A percentile compares a stretch with the other conserved stretches of the same genome.
phyloP scores from a whole-genome alignment of 2,329 filamentous ascomycete genomes.

The Diaporthe ilicicola region DNA sequence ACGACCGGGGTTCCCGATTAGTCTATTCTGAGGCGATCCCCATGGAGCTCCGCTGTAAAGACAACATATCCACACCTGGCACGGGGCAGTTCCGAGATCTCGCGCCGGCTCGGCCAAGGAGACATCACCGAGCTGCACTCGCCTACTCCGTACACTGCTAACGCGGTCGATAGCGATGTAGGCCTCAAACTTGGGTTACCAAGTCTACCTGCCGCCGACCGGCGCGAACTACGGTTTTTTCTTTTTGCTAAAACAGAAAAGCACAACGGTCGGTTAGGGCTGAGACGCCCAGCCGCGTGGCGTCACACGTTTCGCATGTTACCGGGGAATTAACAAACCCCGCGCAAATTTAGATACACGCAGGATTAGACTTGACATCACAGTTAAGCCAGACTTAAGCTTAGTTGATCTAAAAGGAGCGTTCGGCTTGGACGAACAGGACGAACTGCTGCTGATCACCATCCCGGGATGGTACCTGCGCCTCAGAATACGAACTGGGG shows the following conservation, averaged over 20 bases:
- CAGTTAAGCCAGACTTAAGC: slow-evolving; percentile 23
- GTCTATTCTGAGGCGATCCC: neutral
- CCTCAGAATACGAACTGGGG: slow-evolving; percentile 5
- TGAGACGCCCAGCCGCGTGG: neutral
- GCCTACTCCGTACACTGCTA: neutral
- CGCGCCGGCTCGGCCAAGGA: neutral
- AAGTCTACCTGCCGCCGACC: neutral
- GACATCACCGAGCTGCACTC: neutral
- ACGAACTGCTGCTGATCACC: slow-evolving; percentile 6
- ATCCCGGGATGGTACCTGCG: slow-evolving; percentile 8
- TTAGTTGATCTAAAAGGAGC: slow-evolving; percentile 23
- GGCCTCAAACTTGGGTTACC: neutral
- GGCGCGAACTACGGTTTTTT: neutral
- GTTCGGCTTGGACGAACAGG: neutral
- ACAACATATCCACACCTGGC: slow-evolving; percentile 3
- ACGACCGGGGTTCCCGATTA: slow-evolving; percentile 3
- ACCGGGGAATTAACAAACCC: neutral
- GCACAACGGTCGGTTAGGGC: neutral
- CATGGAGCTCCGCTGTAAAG: slow-evolving; percentile 2
- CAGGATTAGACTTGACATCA: slow-evolving; percentile 20
- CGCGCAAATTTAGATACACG: neutral
- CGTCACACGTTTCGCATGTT: neutral
- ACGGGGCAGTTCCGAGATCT: slow-evolving; percentile 14
- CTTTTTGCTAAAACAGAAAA: neutral
- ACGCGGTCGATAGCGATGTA: neutral